Conservation (phyloP, 176 grass and related monocot genomes). For the Eragrostis nindensis region DNA sequence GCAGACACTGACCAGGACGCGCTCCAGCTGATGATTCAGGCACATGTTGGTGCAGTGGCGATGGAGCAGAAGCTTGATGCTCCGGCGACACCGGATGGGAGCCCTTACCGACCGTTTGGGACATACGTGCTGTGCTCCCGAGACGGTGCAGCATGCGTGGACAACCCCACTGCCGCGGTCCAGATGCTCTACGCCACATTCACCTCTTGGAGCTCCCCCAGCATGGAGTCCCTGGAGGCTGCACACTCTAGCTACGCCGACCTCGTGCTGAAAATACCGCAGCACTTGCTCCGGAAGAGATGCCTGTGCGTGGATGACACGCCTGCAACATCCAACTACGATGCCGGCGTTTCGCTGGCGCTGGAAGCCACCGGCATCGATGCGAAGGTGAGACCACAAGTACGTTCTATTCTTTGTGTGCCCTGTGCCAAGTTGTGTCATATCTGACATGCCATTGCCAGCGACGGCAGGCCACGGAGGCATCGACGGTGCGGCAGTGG, state of each 20-base stretch:
- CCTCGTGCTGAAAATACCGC: conserved; percentile 52
- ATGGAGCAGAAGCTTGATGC: conserved; percentile 55
- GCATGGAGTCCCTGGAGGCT: not conserved
- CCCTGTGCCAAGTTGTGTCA: not conserved
- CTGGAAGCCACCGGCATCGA: conserved; percentile 72
- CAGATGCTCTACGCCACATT: conserved; percentile 88
- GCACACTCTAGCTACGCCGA: conserved; percentile 69
- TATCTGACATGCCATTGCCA: conserved; percentile 5
- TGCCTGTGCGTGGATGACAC: not conserved
- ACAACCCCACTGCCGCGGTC: conserved; percentile 44
- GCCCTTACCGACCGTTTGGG: conserved; percentile 70
- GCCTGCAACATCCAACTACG: conserved; percentile 29
- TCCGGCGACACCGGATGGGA: not conserved
- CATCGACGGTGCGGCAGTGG: conserved; percentile 57
- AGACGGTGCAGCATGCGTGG: conserved; percentile 71
- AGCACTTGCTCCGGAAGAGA: conserved; percentile 61
- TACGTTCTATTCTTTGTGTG: not conserved
- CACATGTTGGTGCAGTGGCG: conserved; percentile 45
- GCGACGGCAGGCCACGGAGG: conserved; percentile 52
- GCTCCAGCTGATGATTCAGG: conserved; percentile 53
- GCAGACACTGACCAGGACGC: conserved; percentile 46
- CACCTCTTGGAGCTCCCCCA: conserved; percentile 1
- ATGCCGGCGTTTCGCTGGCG: conserved; percentile 69
- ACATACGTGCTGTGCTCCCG: conserved; percentile 76
- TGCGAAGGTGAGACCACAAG: conserved; percentile 42